These are phyloP conservation scores for Arabis hirsuta DNA, from an alignment of 345 rosid species.

Conservation along the genomic window DNA sequence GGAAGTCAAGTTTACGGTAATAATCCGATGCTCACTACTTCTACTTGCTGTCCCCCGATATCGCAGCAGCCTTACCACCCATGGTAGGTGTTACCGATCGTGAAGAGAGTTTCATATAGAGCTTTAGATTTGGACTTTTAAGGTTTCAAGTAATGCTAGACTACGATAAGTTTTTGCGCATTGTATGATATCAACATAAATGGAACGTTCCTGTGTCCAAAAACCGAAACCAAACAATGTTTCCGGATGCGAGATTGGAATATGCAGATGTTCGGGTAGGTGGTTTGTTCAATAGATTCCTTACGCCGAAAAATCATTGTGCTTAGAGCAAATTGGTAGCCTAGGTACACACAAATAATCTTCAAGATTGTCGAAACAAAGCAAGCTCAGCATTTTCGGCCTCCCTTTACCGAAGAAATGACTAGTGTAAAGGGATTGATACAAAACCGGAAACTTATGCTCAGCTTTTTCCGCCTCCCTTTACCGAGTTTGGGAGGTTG, in stretches of 20 bases:
- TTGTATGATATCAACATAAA: constrained; percentile 25
- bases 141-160: constrained; percentile 2
- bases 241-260: neutral
- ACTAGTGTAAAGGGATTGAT: too few relatives aligned
- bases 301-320: too few relatives aligned
- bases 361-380: too few relatives aligned
- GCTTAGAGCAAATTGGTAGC: too few relatives aligned
- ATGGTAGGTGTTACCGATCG: neutral
- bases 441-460: too few relatives aligned
- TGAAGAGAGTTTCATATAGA: constrained; percentile 4
- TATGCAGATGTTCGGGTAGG: neutral
- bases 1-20: constrained; percentile 14
- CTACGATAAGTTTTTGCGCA: constrained; percentile 22
- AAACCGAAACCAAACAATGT: neutral
- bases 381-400: too few relatives aligned
- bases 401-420: too few relatives aligned
- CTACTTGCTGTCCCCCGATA: constrained; percentile 31
- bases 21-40: constrained; percentile 30
- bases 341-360: too few relatives aligned
- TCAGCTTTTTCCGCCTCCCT: too few relatives aligned
- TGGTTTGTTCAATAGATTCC: neutral
- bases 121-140: constrained; percentile 20
- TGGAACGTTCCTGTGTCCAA: neutral
- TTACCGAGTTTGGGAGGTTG: too few relatives aligned
- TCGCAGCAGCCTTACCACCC: constrained; percentile 1